Evolutionary conservation across 1,284 basidiomycete genomes (phyloP), one percentile per base, ranked within the genome.

Genomic region (Mrakiaceae sp.): DNA sequence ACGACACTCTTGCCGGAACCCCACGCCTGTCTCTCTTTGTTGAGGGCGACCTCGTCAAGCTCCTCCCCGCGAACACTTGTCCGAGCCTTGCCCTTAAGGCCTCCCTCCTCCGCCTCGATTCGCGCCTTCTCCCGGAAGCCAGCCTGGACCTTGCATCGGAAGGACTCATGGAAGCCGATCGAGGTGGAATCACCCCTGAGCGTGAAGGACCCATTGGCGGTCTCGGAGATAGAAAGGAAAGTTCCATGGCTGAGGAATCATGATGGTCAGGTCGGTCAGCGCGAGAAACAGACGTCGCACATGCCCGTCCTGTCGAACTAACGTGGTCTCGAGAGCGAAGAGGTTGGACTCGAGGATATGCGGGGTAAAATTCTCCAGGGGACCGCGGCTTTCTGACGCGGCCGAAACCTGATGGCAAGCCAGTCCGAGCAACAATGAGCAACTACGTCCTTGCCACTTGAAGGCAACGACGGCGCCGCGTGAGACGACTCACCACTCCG

Each of bases 1-100:
- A 87, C 81, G 11, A 93, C 78, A 14, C 83, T 83, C 64, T 85
- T 79, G 8, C 90, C 88, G 9, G 87, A 87, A 27, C 90, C 90
- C 88, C 92, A 92, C 0, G 90, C 83, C 73, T 96, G 92, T 71
- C 85, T 86, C 65, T 87, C 73, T 66, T 81, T 84, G 73, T 90
- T 94, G 69, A 67, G 16, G 8, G 52, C 53, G 2, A 49, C 65
- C 52, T 66, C 65, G 40, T 66, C 65, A 12, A 63, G 14, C 40
- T 63, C 61, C 52, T 63, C 59, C 8, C 55, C 64, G n/a, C 16
- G 14, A 27, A 60, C 56, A 12, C 60, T 46, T 7, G 60, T 43
- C 53, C 46, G 58, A 14, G 46, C 40, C 44, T 53, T 62, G 44
- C 61, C 65, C 44, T 55, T 52, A 14, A n/a, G 57, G 1, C 47